Conservation (phyloP, 169 alveolate genomes). For the Cryptosporidium xiaoi region DNA sequence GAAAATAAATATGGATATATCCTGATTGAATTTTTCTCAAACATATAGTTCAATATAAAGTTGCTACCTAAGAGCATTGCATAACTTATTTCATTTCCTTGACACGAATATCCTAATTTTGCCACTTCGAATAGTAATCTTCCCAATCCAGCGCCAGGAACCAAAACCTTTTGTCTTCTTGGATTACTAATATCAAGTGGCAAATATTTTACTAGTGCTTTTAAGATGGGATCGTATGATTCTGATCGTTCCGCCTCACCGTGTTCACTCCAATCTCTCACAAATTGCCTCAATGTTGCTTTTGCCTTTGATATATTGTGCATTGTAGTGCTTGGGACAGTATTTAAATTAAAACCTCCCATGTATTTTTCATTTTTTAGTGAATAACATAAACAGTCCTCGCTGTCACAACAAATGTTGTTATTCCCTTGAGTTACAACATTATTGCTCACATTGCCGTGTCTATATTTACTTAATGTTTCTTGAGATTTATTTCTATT, state of each 20-base stretch:
- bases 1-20: slow-evolving; percentile 86
- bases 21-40: slow-evolving; percentile 77
- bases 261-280: slow-evolving; percentile 94
- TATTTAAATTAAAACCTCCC: neutral
- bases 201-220: slow-evolving; percentile 88
- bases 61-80: slow-evolving; percentile 93
- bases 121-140: slow-evolving; percentile 97
- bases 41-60: slow-evolving; percentile 84
- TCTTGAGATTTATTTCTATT: neutral
- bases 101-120: slow-evolving; percentile 94
- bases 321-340: slow-evolving; percentile 73
- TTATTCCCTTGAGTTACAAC: too few relatives aligned
- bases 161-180: slow-evolving; percentile 83
- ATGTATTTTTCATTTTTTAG: neutral
- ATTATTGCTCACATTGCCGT: neutral
- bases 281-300: slow-evolving; percentile 93
- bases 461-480: neutral
- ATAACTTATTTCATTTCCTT: slow-evolving; percentile 97
- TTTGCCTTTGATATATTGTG: slow-evolving; percentile 85
- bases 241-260: slow-evolving; percentile 94
- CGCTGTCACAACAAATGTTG: slow-evolving; percentile 3
- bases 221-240: slow-evolving; percentile 92
- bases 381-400: neutral
- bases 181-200: slow-evolving; percentile 77
- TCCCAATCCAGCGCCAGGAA: slow-evolving; percentile 98